Percentiles rank a stretch among this genome's conserved stretches.
These are phyloP conservation scores for Penium margaritaceum DNA, from an alignment of 139 green algal genomes.

Conservation along the genomic window DNA sequence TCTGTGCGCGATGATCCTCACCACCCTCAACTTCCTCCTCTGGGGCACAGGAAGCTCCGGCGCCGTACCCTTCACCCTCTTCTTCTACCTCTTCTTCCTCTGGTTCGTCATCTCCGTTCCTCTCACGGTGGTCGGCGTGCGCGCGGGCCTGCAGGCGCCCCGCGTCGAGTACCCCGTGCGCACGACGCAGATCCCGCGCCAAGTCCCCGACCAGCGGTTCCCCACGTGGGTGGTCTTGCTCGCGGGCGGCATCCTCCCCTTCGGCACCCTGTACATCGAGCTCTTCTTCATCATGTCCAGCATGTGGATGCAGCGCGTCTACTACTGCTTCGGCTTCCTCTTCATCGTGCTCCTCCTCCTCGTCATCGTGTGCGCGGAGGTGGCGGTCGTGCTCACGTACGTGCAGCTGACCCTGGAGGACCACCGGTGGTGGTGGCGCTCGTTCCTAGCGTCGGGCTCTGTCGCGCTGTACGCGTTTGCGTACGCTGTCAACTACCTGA, in stretches of 20 bases:
- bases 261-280: constrained; percentile 93
- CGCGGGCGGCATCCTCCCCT: constrained; percentile 79
- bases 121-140: constrained; percentile 54
- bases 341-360: constrained; percentile 64
- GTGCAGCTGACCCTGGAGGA: constrained; percentile 47
- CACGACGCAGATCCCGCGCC: constrained; percentile 91
- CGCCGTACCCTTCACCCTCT: constrained; percentile 76
- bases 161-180: constrained; percentile 66
- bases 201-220: constrained; percentile 72
- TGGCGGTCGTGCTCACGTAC: constrained; percentile 38
- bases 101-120: constrained; percentile 85
- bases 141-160: constrained; percentile 44
- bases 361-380: constrained; percentile 39
- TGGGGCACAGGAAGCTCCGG: constrained; percentile 66
- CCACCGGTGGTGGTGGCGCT: constrained; percentile 47
- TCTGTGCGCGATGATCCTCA: constrained; percentile 69
- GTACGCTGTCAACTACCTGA: constrained; percentile 44
- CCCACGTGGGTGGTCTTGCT: constrained; percentile 70
- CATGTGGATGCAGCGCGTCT: constrained; percentile 75
- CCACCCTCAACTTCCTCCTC: constrained; percentile 74
- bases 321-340: constrained; percentile 89
- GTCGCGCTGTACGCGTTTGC: constrained; percentile 40
- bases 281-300: constrained; percentile 91
- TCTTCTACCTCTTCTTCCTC: constrained; percentile 76
- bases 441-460: constrained; percentile 35